Evolutionary conservation across 176 grass and related monocot species (phyloP), one percentile per base, ranked within the genome.

Genomic region (Microstegium vimineum): DNA sequence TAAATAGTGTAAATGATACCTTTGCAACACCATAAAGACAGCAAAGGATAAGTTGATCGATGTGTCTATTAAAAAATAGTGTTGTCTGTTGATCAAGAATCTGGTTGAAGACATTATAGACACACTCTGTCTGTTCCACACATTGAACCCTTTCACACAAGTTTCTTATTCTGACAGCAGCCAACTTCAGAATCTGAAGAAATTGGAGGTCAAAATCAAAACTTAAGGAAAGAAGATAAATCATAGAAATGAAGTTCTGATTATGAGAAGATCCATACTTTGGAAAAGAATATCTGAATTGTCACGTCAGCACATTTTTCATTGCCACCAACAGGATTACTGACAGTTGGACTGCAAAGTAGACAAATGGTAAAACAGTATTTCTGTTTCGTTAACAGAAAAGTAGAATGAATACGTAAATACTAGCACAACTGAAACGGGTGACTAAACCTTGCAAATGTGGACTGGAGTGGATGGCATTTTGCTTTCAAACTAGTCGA

Each of bases 11-110:
- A 82, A 54, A 62, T 31, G 31, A 17, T 86, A 97, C 95, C 90
- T 98, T 98, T 73, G 90, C 88, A 90, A 98, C 86, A 81, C 86
- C 95, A 89, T 94, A 98, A 71, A 98, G 89, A 32, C 92, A 93
- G 67, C 92, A 98, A 69, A 98, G 86, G 27, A 98, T 94, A 64
- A 98, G 41, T 91, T 98, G 95, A 56, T 98, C 95, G 10, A 98
- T 85, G 20, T 98, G 92, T 78, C 95, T 87, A 63, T 89, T 94
- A 78, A 97, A 97, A 87, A 97, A 94, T 10, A 97, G 77, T 82
- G 85, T 11, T 83, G 90, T 93, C 71, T 77, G 89, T 66, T 98
- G 87, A 79, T 84, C 74, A 81, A 98, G 88, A 79, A 94, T 93
- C 66, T 88, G 86, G 75, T 89, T 90, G 83, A 98, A 94, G 25